These are phyloP conservation scores for Penicillium sp. DNA, from an alignment of 2,329 filamentous ascomycete genomes.

Conservation along the genomic window DNA sequence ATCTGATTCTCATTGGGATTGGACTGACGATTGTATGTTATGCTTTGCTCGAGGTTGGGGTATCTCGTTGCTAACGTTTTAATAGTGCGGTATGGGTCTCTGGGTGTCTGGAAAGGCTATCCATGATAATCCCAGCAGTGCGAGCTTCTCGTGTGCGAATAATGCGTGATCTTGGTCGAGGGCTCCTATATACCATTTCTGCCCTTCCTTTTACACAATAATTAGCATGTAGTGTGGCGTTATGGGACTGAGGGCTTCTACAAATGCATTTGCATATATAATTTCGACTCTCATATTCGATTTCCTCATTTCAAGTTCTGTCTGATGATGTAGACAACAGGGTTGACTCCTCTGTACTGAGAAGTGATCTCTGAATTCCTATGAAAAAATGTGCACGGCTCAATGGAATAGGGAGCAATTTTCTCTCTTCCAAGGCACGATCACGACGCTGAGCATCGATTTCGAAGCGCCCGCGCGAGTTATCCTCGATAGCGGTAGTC, in stretches of 20 bases:
- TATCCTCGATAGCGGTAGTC: background rate
- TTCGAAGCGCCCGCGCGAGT: background rate
- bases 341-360: too few relatives aligned
- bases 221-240: background rate
- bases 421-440: background rate
- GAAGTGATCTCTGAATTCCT: background rate
- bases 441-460: background rate
- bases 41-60: background rate
- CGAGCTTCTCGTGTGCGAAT: slow-evolving; percentile 36
- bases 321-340: background rate
- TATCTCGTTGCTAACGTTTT: background rate
- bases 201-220: background rate
- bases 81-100: slow-evolving; percentile 36
- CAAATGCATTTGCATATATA: background rate
- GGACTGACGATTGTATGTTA: slow-evolving; percentile 27
- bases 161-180: slow-evolving; percentile 21
- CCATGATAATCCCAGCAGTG: slow-evolving; percentile 33
- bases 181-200: background rate
- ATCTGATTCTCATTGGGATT: slow-evolving; percentile 26
- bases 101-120: slow-evolving; percentile 39
- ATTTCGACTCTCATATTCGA: background rate
- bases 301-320: background rate
- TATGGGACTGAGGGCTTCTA: background rate
- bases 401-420: background rate
- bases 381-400: background rate